Evolutionary conservation across 345 rosid species (phyloP).

Genomic region (Cardamine chenopodiifolia): DNA sequence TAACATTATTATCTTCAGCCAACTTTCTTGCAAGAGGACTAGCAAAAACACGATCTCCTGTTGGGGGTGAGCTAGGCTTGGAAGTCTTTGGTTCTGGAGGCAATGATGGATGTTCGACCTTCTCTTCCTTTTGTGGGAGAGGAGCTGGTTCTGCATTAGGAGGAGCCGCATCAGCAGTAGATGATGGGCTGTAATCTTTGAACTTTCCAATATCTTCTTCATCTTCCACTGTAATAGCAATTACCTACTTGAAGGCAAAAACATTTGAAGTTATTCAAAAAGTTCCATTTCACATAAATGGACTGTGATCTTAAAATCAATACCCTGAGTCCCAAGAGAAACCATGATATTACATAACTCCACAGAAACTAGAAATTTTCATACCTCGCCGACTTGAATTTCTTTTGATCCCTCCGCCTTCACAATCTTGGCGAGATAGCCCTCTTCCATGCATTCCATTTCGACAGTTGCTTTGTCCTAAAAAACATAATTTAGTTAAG

Average conservation of each 20-base stretch:
- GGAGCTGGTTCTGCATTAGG: conserved; percentile 57
- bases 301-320: background rate
- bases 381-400: conserved; percentile 97
- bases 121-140: conserved; percentile 62
- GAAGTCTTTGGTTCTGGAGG: conserved; percentile 64
- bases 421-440: conserved; percentile 89
- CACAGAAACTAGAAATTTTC: conserved; percentile 15
- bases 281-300: conserved; percentile 21
- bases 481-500: conserved; percentile 14
- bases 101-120: conserved; percentile 53
- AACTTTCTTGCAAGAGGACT: conserved; percentile 91
- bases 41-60: conserved; percentile 79
- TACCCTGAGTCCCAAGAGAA: background rate
- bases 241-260: conserved; percentile 53
- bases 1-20: conserved; percentile 89
- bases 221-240: conserved; percentile 93
- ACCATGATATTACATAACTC: conserved; percentile 7
- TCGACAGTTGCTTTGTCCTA: conserved; percentile 99
- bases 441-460: conserved; percentile 99
- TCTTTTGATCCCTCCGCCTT: conserved; percentile 85
- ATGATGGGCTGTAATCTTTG: conserved; percentile 80
- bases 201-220: conserved; percentile 83
- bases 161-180: conserved; percentile 52
- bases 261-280: conserved; percentile 20
- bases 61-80: conserved; percentile 54